Evolutionary conservation across 1,284 basidiomycete species (phyloP).

Genomic region (Cryptococcus sp.): DNA sequence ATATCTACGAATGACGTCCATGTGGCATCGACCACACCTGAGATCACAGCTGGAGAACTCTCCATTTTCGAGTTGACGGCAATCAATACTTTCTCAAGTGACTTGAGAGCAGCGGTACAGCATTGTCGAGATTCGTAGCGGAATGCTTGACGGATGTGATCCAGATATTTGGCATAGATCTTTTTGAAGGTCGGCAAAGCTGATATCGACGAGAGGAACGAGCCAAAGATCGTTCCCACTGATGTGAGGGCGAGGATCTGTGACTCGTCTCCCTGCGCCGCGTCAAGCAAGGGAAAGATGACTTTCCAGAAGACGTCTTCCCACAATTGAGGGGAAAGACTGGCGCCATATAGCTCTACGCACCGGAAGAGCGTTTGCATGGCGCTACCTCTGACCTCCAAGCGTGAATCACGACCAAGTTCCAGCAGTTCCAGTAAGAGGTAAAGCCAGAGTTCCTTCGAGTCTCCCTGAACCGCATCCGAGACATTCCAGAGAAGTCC

Average conservation of each 20-base stretch:
- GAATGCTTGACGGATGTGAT: slow-evolving; percentile 68
- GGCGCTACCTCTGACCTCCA: slow-evolving; percentile 87
- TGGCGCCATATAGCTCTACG: slow-evolving; percentile 86
- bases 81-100: slow-evolving; percentile 74
- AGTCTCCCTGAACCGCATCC: slow-evolving; percentile 80
- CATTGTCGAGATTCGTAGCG: slow-evolving; percentile 67
- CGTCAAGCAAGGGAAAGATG: slow-evolving; percentile 82
- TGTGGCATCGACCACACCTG: slow-evolving; percentile 56
- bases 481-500: slow-evolving; percentile 91
- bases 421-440: slow-evolving; percentile 79
- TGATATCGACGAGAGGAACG: slow-evolving; percentile 73
- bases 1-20: slow-evolving; percentile 74
- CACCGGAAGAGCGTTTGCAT: slow-evolving; percentile 94
- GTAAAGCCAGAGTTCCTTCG: slow-evolving; percentile 87
- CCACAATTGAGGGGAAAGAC: slow-evolving; percentile 79
- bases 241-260: slow-evolving; percentile 83
- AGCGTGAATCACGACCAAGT: slow-evolving; percentile 75
- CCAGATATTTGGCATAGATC: slow-evolving; percentile 72
- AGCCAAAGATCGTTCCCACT: slow-evolving; percentile 77
- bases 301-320: slow-evolving; percentile 83
- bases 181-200: slow-evolving; percentile 67
- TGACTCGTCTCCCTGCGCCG: slow-evolving; percentile 76
- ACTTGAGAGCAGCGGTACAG: slow-evolving; percentile 75
- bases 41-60: slow-evolving; percentile 57
- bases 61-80: slow-evolving; percentile 54